Percentiles rank a stretch among this genome's conserved stretches.
These are phyloP conservation scores for Platanthera zijinensis DNA, from an alignment of 106 monocot species.

Conservation along the genomic window DNA sequence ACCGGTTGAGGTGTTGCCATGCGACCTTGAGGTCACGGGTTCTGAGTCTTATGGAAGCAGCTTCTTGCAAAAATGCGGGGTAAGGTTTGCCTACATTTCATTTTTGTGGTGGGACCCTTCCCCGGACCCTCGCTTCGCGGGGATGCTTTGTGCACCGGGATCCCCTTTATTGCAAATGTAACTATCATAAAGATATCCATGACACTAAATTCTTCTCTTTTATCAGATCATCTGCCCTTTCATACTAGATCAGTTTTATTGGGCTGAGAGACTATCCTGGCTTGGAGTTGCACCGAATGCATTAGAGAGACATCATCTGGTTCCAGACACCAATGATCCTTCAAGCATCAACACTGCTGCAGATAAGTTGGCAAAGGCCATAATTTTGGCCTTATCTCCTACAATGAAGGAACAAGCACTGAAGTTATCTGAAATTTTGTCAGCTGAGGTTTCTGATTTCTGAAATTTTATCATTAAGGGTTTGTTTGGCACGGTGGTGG, in stretches of 20 bases:
- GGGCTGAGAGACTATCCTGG: conserved; percentile 93
- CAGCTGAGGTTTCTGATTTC: conserved; percentile 40
- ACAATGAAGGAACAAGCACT: conserved; percentile 50
- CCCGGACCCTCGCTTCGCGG: too few relatives aligned
- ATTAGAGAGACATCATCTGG: conserved; percentile 41
- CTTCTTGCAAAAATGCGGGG: too few relatives aligned
- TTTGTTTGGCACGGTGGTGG: background rate
- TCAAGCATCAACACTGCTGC: conserved; percentile 35
- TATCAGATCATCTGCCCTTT: conserved; percentile 85
- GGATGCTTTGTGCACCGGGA: too few relatives aligned
- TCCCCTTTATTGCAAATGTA: too few relatives aligned
- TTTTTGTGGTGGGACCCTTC: too few relatives aligned
- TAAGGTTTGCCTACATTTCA: too few relatives aligned
- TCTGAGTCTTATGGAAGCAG: too few relatives aligned
- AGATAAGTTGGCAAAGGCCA: conserved; percentile 31
- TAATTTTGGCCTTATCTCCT: conserved; percentile 44
- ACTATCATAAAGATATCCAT: too few relatives aligned
- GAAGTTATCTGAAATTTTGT: conserved; percentile 44
- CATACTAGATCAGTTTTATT: conserved; percentile 89
- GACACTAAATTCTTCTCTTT: conserved; percentile 4
- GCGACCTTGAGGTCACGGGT: too few relatives aligned
- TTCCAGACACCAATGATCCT: conserved; percentile 48
- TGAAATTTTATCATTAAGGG: background rate
- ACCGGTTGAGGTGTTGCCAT: too few relatives aligned
- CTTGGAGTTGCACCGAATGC: conserved; percentile 73